A percentile compares a stretch with the other conserved stretches of the same genome.
These are phyloP conservation scores for Solanum aculeatissimum DNA, from an alignment of 305 asterid genomes.

Conservation along the genomic window DNA sequence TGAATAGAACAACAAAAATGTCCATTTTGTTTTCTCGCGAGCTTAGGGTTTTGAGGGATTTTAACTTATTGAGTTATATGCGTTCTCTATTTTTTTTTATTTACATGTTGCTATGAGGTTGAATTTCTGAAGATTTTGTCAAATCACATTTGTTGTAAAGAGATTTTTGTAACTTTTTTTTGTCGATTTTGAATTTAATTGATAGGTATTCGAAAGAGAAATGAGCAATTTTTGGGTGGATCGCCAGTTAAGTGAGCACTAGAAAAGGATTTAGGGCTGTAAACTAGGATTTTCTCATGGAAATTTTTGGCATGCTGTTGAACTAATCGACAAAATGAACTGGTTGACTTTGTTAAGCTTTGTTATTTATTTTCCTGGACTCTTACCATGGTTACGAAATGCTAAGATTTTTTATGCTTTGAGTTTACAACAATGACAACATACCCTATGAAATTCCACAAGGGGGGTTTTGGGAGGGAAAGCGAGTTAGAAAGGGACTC, in stretches of 20 bases:
- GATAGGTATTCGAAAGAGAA: neutral
- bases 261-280: neutral
- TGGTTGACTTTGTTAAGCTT: neutral
- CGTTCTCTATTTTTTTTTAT: neutral
- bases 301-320: neutral
- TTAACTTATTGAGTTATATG: neutral
- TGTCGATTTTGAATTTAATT: neutral
- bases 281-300: neutral
- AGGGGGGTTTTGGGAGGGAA: too few species aligned
- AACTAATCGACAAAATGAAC: neutral
- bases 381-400: neutral
- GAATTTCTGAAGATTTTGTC: neutral
- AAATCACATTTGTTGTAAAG: neutral
- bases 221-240: neutral
- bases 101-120: neutral
- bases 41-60: neutral
- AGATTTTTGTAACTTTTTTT: neutral
- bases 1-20: neutral
- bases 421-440: neutral
- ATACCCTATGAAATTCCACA: neutral
- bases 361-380: neutral
- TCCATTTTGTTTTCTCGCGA: neutral
- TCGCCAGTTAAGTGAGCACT: neutral
- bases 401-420: neutral
- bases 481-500: too few species aligned